Evolutionary conservation across 768 basidiomycete genomes (phyloP).

Genomic region (Gautieria morchelliformis): DNA sequence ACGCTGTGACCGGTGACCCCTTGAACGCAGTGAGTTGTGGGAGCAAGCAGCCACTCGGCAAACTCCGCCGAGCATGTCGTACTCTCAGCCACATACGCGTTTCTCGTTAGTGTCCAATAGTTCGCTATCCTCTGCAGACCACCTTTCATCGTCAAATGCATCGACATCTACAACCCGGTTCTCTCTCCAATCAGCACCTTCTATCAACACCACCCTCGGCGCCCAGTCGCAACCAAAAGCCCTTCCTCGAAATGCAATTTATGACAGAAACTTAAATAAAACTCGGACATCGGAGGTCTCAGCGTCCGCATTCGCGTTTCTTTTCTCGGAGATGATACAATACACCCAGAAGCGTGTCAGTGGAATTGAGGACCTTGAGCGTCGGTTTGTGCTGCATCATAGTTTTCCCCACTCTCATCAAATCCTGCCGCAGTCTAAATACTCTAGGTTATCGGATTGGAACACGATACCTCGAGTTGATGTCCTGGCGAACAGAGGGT

Average conservation of each 20-base stretch:
- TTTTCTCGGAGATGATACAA: slow-evolving; percentile 89
- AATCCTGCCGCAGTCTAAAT: slow-evolving; percentile 51
- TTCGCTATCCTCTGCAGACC: slow-evolving; percentile 26
- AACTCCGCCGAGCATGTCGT: background rate
- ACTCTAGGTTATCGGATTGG: slow-evolving; percentile 91
- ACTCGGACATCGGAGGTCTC: slow-evolving; percentile 78
- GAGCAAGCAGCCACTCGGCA: no score
- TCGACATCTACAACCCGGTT: slow-evolving; percentile 58
- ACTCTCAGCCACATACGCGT: slow-evolving; percentile 10
- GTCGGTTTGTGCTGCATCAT: slow-evolving; percentile 48
- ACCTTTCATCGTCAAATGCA: slow-evolving; percentile 31
- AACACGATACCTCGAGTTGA: slow-evolving; percentile 74
- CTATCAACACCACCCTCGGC: slow-evolving; percentile 27
- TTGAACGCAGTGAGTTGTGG: no score
- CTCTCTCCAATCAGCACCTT: slow-evolving; percentile 49
- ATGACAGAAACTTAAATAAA: slow-evolving; percentile 86
- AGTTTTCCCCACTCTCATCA: slow-evolving; percentile 1
- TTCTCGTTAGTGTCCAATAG: slow-evolving; percentile 17
- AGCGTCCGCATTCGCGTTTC: slow-evolving; percentile 73
- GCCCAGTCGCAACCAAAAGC: slow-evolving; percentile 5
- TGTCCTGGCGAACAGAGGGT: slow-evolving; percentile 70
- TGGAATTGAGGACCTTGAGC: slow-evolving; percentile 92
- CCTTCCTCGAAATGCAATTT: slow-evolving; percentile 61
- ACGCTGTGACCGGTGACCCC: no score
- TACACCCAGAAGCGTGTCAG: slow-evolving; percentile 94